Conservation (phyloP, 2,329 filamentous ascomycete genomes). For the Nothomitra cinnamomea region DNA sequence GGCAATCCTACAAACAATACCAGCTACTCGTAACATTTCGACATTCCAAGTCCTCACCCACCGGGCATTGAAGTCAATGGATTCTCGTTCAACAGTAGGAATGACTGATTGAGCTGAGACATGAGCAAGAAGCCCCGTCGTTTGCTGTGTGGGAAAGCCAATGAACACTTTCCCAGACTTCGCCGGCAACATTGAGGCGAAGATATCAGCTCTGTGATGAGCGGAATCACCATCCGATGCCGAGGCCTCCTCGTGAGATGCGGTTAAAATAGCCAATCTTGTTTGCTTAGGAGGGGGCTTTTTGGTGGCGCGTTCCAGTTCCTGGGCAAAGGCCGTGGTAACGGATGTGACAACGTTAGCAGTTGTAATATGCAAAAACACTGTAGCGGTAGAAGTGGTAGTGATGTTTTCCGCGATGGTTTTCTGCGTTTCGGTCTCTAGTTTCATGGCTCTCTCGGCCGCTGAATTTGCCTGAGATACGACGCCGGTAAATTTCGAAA, state of each 20-base stretch:
- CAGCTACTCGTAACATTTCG: conserved; percentile 79
- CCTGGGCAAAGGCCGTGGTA: conserved; percentile 52
- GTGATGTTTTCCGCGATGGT: conserved; percentile 55
- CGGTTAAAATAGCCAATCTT: conserved; percentile 72
- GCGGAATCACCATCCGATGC: conserved; percentile 34
- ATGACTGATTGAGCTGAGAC: conserved; percentile 93
- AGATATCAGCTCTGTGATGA: conserved; percentile 55
- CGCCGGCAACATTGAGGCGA: conserved; percentile 74
- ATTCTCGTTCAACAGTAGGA: conserved; percentile 90
- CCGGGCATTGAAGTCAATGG: conserved; percentile 87
- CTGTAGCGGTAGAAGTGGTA: conserved; percentile 52
- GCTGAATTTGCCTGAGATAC: conserved; percentile 30
- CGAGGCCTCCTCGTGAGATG: conserved; percentile 66
- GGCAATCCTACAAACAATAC: conserved; percentile 75
- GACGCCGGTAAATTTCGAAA: conserved; percentile 53
- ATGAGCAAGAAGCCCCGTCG: conserved; percentile 83
- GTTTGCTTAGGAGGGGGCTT: conserved; percentile 86
- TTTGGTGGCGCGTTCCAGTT: conserved; percentile 90
- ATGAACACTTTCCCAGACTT: conserved; percentile 91
- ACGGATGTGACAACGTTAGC: conserved; percentile 68
- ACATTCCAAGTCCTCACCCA: conserved; percentile 93
- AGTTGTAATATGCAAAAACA: conserved; percentile 78
- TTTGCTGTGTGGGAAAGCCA: conserved; percentile 93
- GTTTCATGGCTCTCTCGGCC: conserved; percentile 39
- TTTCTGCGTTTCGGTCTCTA: conserved; percentile 43